Conservation (phyloP, 2,329 filamentous ascomycete species). For the Eutypa lata region DNA sequence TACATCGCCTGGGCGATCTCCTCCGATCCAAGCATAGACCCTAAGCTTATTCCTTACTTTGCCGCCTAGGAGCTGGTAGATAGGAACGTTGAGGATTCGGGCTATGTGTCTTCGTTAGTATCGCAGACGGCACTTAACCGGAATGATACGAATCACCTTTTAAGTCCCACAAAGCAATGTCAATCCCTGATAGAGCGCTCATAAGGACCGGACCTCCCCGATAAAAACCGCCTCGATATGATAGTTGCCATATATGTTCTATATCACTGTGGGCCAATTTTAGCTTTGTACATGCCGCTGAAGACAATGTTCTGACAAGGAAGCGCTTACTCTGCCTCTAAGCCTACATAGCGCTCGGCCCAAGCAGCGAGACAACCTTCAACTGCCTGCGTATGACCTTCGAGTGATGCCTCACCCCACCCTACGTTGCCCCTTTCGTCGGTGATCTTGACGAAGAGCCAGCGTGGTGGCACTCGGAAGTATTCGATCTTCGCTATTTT, state of each 20-base stretch:
- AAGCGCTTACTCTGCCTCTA: slow-evolving; percentile 63
- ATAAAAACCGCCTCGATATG: slow-evolving; percentile 71
- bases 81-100: slow-evolving; percentile 55
- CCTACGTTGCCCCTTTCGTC: slow-evolving; percentile 63
- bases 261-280: slow-evolving; percentile 65
- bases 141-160: slow-evolving; percentile 43
- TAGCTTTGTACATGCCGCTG: neutral
- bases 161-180: slow-evolving; percentile 78
- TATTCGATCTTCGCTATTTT: slow-evolving; percentile 68
- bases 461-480: slow-evolving; percentile 70
- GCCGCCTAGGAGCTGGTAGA: slow-evolving; percentile 72
- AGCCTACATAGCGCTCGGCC: slow-evolving; percentile 57
- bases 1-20: slow-evolving; percentile 67
- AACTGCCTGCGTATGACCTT: slow-evolving; percentile 71
- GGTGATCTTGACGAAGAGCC: slow-evolving; percentile 75
- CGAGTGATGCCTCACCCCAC: slow-evolving; percentile 73
- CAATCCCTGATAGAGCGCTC: slow-evolving; percentile 73
- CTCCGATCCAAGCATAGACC: slow-evolving; percentile 78
- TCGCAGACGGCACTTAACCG: neutral
- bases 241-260: slow-evolving; percentile 76
- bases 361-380: slow-evolving; percentile 71
- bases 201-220: slow-evolving; percentile 77
- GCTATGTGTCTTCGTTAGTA: slow-evolving; percentile 25
- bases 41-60: slow-evolving; percentile 67
- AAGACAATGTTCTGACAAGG: neutral